Evolutionary conservation across 179 eudicot species (phyloP), one percentile per base, ranked within the genome.

Genomic region (Pouteria campechiana): DNA sequence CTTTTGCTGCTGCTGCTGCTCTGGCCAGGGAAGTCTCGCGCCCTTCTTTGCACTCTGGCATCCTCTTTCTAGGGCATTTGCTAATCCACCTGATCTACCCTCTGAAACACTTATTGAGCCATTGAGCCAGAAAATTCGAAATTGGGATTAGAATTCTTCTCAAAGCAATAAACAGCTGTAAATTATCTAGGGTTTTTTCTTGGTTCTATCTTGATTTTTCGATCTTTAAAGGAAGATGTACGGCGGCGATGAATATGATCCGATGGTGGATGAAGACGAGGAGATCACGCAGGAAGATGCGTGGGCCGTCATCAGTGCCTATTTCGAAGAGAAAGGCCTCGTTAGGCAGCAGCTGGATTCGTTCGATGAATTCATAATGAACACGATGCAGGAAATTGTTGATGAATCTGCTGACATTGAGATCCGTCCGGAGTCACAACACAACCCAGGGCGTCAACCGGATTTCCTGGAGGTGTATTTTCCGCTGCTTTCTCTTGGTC

Each of bases 381-480:
- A 86, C 57, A 86, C 96, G 3, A 90, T 86, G 96, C 98, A 90
- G 44, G 98, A 90, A 33, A 86, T 90, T 34, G 98, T 90, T 7
- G 96, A 82, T 48, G 90, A 90, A 55, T 74, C 90, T 0, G 78
- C 87, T 1, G 98, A 90, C 25, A 81, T 90, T 4, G 98, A 90
- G 78, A 86, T 90, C 56, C 73, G 94, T 0, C 98, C 94, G n/a
- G 94, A 90, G 60, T 76, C 83, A 0, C 98, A 89, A 90, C 98
- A 85, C 34, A 89, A 85, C 55, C 98, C 95, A 0, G 93, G 87
- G 0, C 90, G 76, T 44, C 93, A 76, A 33, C 46, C 87, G 13
- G 95, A 81, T 66, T 81, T 76, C 43, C 78, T 75, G 19, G 97
- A 89, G 97, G 97, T 89, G n/a, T n/a, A n/a, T n/a, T 52, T 4